Evolutionary conservation across 352 stramenopile genomes (phyloP), one percentile per base, ranked within the genome.

Genomic region (Peronospora farinosa): DNA sequence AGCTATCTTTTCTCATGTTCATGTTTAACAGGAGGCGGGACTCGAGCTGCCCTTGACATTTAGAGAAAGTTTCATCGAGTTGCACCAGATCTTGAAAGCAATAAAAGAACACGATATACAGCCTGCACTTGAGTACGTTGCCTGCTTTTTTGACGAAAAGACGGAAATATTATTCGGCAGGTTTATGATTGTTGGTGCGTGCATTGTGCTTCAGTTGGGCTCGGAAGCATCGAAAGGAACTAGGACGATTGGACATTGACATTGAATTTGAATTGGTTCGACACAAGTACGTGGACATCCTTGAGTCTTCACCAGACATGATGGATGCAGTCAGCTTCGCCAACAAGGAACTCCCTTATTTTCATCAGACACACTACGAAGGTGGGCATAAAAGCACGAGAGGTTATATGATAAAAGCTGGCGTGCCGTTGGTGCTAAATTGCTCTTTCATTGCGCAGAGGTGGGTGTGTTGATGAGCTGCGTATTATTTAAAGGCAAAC

Each of bases 251-350:
- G 15, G 54, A 73, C 15, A 75, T 88, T 36, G 72, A 88, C 43
- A 74, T 95, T 19, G 82, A 92, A 54, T 95, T 92, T 56, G 72
- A 92, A 47, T 58, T 95, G 3, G 69, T 88, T n/a, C 72, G 80
- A 0, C 67, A 92, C 39, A 82, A 89, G 49, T 95, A 90, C 50
- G 63, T 95, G 17, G 73, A 88, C 27, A 60, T 85, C 13, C 65
- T 91, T 17, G 74, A 88, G 45, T 74, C 47, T 19, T 86, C 74
- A 13, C 57, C 70, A 9, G 64, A 86, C 13, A 76, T 83, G 16
- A 74, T 88, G 62, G 78, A 90, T 19, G 76, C 78, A 13, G 60
- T 90, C 21, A 72, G 70, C 38, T 79, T 90, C 23, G 78, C 78
- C 2, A 74, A 71, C 8, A 82, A 82, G 37, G 74, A 83, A 47